A percentile compares a stretch with the other conserved stretches of the same genome.
Evolutionary conservation across 1,139 yeast species (phyloP).

Genomic region (Yamadazyma trypodendri): DNA sequence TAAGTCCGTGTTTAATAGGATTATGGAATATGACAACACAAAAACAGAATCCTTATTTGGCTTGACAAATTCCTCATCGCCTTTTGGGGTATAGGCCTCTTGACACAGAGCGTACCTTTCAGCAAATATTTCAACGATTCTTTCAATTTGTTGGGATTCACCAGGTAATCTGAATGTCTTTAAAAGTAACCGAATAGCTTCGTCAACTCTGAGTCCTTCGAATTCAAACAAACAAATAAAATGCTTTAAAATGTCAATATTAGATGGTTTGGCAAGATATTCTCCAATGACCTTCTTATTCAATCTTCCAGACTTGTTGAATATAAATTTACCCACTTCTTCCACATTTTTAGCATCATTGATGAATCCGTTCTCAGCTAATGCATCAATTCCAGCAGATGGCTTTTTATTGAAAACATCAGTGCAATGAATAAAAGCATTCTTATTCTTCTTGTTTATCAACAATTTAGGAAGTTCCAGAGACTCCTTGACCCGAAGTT

Average conservation of each 20-base stretch:
- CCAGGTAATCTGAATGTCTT: conserved; percentile 93
- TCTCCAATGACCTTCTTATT: conserved; percentile 90
- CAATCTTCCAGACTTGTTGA: conserved; percentile 73
- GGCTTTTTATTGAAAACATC: conserved; percentile 76
- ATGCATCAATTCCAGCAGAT: conserved; percentile 63
- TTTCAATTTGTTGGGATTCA: conserved; percentile 93
- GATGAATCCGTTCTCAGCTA: conserved; percentile 66
- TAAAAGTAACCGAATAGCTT: conserved; percentile 79
- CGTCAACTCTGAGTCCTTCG: conserved; percentile 79
- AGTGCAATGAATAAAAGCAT: conserved; percentile 73
- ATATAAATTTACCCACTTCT: conserved; percentile 75
- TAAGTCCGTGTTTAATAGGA: conserved; percentile 74
- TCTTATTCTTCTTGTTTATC: conserved; percentile 57
- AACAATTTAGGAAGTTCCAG: conserved; percentile 30
- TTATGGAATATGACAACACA: conserved; percentile 70
- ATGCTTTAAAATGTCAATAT: conserved; percentile 54
- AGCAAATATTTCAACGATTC: conserved; percentile 85
- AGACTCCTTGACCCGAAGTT: conserved; percentile 18
- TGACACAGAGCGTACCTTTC: conserved; percentile 70
- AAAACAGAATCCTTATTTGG: conserved; percentile 77
- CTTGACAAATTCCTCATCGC: conserved; percentile 42
- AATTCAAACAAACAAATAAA: conserved; percentile 79
- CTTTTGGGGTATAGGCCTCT: conserved; percentile 16
- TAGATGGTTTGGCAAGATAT: conserved; percentile 73
- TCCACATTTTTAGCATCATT: conserved; percentile 48